phyloP scores from a whole-genome alignment of 2,329 filamentous ascomycete species.

The Hansfordia pulvinata region DNA sequence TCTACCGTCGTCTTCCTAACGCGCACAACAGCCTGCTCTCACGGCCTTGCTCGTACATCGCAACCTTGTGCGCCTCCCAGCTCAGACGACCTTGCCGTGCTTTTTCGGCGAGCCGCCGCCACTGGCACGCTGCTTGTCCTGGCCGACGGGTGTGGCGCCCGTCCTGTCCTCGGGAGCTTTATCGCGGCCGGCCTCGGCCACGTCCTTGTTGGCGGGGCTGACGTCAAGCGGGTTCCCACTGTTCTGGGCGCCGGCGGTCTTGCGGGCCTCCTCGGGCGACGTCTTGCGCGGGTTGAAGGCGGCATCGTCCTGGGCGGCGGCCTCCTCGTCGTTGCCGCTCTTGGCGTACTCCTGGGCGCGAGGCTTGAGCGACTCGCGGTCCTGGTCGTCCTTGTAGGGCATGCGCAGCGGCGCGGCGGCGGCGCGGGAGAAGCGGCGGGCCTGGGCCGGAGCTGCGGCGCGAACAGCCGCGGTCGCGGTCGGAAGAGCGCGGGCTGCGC shows the following conservation, averaged over 20 bases:
- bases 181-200: conserved; percentile 17
- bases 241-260: conserved; percentile 20
- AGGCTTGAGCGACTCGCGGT: conserved; percentile 51
- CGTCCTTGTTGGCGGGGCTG: conserved; percentile 29
- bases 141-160: conserved; percentile 12
- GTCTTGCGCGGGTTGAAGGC: conserved; percentile 61
- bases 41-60: conserved; percentile 1
- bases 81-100: conserved; percentile 14
- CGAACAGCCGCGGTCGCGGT: too few species aligned
- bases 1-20: too few species aligned
- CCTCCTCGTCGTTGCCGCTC: conserved; percentile 49
- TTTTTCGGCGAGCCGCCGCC: conserved; percentile 14
- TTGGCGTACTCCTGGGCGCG: conserved; percentile 53
- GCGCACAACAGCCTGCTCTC: too few species aligned
- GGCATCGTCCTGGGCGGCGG: conserved; percentile 38
- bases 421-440: too few species aligned
- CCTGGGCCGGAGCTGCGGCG: too few species aligned
- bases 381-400: conserved; percentile 37
- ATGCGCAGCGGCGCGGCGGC: too few species aligned
- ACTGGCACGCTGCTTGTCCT: conserved; percentile 17
- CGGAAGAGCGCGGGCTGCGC: too few species aligned
- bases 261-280: conserved; percentile 46
- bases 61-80: conserved; percentile 10
- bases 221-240: conserved; percentile 22
- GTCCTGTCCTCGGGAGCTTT: conserved; percentile 16